Percentiles rank a stretch among this genome's conserved stretches.
Conservation (phyloP, 148 eudicot species). For the Dysphania ambrosioides region DNA sequence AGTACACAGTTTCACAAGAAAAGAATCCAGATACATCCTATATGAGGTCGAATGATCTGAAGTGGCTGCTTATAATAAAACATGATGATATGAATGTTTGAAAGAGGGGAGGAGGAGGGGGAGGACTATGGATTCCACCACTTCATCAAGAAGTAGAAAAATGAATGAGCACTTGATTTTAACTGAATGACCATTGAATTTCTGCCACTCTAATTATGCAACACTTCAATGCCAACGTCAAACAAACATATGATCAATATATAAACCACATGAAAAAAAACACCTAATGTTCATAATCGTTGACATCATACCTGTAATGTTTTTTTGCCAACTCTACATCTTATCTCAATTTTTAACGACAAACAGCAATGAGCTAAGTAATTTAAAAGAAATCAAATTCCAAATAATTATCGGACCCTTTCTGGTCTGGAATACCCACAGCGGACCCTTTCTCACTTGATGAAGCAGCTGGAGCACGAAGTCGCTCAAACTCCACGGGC, state of each 20-base stretch:
- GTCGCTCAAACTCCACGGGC: constrained; percentile 61
- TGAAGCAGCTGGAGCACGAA: constrained; percentile 40
- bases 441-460: constrained; percentile 51
- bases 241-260: constrained; percentile 23
- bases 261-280: constrained; percentile 21
- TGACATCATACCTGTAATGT: constrained; percentile 14
- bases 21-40: no score
- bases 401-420: constrained; percentile 73
- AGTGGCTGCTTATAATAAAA: no score
- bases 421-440: constrained; percentile 38
- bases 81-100: no score
- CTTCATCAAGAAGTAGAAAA: neutral
- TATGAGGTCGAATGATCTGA: neutral
- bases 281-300: constrained; percentile 7
- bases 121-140: neutral
- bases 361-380: constrained; percentile 16
- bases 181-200: constrained; percentile 11
- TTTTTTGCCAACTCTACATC: constrained; percentile 17
- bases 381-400: constrained; percentile 86
- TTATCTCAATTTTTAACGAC: constrained; percentile 4
- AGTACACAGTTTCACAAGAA: no score
- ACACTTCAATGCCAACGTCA: constrained; percentile 21
- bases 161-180: neutral
- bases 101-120: no score
- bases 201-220: constrained; percentile 12